Evolutionary conservation across 805 yeast genomes (phyloP).

Genomic region (Saccharomycopsis fodiens): DNA sequence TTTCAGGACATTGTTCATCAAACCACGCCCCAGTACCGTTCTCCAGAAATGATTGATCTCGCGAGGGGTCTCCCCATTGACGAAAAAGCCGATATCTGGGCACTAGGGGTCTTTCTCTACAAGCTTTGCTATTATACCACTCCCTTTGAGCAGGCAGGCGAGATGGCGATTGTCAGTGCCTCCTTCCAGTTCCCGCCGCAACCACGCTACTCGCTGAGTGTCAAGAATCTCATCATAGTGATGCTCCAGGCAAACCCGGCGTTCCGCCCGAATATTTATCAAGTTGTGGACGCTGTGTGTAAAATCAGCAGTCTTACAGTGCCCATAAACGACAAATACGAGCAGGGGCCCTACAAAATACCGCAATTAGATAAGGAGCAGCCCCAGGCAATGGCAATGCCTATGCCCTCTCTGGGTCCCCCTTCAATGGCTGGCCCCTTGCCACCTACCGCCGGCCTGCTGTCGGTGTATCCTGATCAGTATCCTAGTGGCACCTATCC

Average conservation of each 20-base stretch:
- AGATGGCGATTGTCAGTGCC: slow-evolving; percentile 54
- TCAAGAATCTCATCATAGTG: slow-evolving; percentile 57
- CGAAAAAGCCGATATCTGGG: slow-evolving; percentile 84
- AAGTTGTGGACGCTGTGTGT: slow-evolving; percentile 60
- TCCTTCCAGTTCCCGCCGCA: slow-evolving; percentile 42
- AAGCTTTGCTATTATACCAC: slow-evolving; percentile 77
- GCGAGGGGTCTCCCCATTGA: slow-evolving; percentile 62
- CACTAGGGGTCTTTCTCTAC: slow-evolving; percentile 69
- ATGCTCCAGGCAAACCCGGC: slow-evolving; percentile 60
- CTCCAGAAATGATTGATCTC: slow-evolving; percentile 80
- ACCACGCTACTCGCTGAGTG: slow-evolving; percentile 52
- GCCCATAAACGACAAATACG: slow-evolving; percentile 35
- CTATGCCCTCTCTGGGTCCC: too few species aligned
- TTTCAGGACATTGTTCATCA: slow-evolving; percentile 68
- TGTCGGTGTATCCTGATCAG: slow-evolving; percentile 1
- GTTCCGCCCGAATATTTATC: slow-evolving; percentile 66
- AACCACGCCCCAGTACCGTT: slow-evolving; percentile 79
- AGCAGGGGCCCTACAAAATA: slow-evolving; percentile 47
- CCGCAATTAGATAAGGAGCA: not conserved
- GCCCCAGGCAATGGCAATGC: too few species aligned
- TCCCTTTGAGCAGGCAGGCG: slow-evolving; percentile 62
- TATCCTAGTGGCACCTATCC: too few species aligned
- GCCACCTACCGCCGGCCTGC: not conserved
- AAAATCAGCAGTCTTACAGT: slow-evolving; percentile 46
- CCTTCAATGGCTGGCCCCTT: slow-evolving; percentile 43